phyloP scores from a whole-genome alignment of 2,329 filamentous ascomycete species.

The Apiospora arundinis region DNA sequence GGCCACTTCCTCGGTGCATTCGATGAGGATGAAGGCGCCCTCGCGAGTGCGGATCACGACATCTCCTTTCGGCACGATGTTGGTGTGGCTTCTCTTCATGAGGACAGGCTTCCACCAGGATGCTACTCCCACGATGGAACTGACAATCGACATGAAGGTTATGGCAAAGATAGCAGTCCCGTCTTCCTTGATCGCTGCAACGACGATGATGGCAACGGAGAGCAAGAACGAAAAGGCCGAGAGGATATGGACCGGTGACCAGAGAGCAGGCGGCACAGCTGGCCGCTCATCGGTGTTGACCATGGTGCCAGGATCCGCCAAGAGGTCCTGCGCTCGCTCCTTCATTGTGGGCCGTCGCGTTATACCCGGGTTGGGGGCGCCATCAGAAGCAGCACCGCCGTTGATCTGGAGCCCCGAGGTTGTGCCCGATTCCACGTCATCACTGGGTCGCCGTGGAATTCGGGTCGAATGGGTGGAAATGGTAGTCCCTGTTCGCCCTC shows the following conservation, averaged over 20 bases:
- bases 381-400: neutral
- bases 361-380: slow-evolving; percentile 31
- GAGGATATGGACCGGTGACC: slow-evolving; percentile 61
- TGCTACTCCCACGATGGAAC: slow-evolving; percentile 61
- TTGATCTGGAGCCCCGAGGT: slow-evolving; percentile 29
- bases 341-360: slow-evolving; percentile 44
- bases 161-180: slow-evolving; percentile 60
- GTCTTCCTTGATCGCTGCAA: slow-evolving; percentile 51
- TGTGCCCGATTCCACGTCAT: slow-evolving; percentile 24
- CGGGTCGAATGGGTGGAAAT: neutral
- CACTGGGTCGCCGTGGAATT: slow-evolving; percentile 14
- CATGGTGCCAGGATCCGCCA: slow-evolving; percentile 49
- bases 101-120: slow-evolving; percentile 64
- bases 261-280: slow-evolving; percentile 54
- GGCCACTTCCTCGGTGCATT: slow-evolving; percentile 64
- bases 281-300: slow-evolving; percentile 46
- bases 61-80: slow-evolving; percentile 59
- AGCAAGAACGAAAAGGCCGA: slow-evolving; percentile 57
- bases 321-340: slow-evolving; percentile 49
- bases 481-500: slow-evolving; percentile 20
- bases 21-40: slow-evolving; percentile 64
- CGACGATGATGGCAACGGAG: slow-evolving; percentile 52
- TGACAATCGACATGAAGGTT: slow-evolving; percentile 56
- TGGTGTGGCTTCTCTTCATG: slow-evolving; percentile 55
- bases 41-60: slow-evolving; percentile 67